Percentiles rank a stretch among this genome's conserved stretches.
phyloP scores from a whole-genome alignment of 176 grass and related monocot species.

The Ensete glaucum region DNA sequence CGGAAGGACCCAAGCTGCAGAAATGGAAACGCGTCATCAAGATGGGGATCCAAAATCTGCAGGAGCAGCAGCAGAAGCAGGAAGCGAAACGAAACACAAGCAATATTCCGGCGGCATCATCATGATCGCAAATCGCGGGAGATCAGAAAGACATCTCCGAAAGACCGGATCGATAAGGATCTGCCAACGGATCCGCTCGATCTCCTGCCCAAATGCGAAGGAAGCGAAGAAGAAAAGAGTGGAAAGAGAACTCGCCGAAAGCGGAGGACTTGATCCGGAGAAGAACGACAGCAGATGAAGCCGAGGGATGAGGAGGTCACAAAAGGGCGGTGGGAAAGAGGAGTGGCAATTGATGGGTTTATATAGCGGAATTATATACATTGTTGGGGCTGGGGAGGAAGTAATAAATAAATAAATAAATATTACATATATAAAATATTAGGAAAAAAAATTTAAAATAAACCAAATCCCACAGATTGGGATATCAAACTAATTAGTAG shows the following conservation, averaged over 20 bases:
- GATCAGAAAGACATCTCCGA: background rate
- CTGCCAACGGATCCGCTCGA: background rate
- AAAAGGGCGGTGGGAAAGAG: background rate
- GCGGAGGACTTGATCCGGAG: background rate
- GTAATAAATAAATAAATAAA: no score
- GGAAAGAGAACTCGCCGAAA: background rate
- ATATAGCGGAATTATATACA: background rate
- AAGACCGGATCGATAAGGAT: background rate
- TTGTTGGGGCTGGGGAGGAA: no score
- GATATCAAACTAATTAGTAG: no score
- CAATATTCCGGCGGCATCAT: background rate
- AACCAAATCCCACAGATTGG: no score
- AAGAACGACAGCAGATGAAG: background rate
- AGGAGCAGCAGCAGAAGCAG: no score
- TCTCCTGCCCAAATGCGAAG: background rate
- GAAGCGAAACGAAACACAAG: background rate
- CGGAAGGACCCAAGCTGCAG: constrained; percentile 5
- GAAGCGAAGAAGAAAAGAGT: background rate
- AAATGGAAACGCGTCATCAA: background rate
- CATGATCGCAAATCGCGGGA: no score
- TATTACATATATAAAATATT: no score
- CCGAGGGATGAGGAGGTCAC: no score
- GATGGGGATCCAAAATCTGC: no score
- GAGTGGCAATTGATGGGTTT: background rate
- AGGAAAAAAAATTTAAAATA: no score